Evolutionary conservation across 2,329 filamentous ascomycete species (phyloP).

Genomic region (Ophiostoma perfectum): DNA sequence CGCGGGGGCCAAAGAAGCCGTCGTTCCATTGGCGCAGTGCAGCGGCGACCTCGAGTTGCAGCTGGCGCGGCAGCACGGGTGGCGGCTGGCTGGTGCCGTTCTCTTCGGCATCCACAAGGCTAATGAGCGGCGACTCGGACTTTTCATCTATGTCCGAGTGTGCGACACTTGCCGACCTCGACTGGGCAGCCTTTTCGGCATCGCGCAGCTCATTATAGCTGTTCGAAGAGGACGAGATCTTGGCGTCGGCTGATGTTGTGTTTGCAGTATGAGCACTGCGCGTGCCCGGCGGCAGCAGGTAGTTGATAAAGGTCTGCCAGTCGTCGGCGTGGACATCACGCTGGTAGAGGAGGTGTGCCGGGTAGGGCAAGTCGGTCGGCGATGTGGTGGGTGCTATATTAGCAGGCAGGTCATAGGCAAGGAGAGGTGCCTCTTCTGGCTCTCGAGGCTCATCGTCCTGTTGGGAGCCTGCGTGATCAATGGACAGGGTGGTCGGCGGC

Average conservation of each 20-base stretch:
- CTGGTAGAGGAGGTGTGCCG: constrained; percentile 32
- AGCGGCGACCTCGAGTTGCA: constrained; percentile 32
- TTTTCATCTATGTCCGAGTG: constrained; percentile 32
- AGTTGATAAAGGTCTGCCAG: constrained; percentile 56
- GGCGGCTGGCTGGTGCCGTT: constrained; percentile 26
- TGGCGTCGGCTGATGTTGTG: background rate
- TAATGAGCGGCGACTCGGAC: constrained; percentile 23
- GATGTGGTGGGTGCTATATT: constrained; percentile 34
- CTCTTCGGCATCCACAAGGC: constrained; percentile 14
- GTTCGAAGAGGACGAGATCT: background rate
- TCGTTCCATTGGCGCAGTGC: constrained; percentile 53
- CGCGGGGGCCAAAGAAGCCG: constrained; percentile 50
- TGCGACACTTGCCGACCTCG: constrained; percentile 38
- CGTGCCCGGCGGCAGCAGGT: constrained; percentile 47
- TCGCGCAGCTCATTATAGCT: background rate
- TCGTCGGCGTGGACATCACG: constrained; percentile 48
- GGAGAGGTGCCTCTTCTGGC: constrained; percentile 23
- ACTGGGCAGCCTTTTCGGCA: constrained; percentile 40
- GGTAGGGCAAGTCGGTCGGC: constrained; percentile 43
- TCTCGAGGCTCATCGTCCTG: background rate
- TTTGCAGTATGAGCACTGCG: background rate
- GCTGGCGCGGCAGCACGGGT: constrained; percentile 27
- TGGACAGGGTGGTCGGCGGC: constrained; percentile 22
- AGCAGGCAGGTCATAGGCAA: constrained; percentile 33
- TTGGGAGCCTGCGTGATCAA: constrained; percentile 10